Conservation (phyloP, 2,329 filamentous ascomycete species). For the Penicillium nordicum region DNA sequence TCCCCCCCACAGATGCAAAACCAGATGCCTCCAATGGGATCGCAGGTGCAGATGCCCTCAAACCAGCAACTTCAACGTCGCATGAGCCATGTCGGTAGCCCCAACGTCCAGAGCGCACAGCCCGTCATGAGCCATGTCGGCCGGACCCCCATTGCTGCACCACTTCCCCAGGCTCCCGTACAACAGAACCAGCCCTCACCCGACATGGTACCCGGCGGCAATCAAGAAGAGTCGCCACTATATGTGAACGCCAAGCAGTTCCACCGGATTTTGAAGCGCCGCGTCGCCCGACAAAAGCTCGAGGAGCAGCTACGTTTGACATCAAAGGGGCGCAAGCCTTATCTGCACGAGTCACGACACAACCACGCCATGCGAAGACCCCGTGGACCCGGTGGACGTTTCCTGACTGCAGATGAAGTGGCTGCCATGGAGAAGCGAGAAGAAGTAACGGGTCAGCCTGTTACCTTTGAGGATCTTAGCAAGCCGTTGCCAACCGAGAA, state of each 20-base stretch:
- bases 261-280: conserved; percentile 89
- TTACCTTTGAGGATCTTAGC: conserved; percentile 32
- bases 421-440: conserved; percentile 76
- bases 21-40: conserved; percentile 50
- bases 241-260: conserved; percentile 99
- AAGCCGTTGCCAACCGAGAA: conserved; percentile 33
- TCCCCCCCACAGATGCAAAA: conserved; percentile 70
- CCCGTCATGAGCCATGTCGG: conserved; percentile 70
- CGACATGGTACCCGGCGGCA: conserved; percentile 68
- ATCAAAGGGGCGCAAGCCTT: conserved; percentile 93
- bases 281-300: conserved; percentile 86
- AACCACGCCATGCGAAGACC: conserved; percentile 97
- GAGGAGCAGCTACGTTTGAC: conserved; percentile 90
- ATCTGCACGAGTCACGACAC: conserved; percentile 93
- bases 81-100: conserved; percentile 73
- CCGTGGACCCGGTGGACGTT: conserved; percentile 87
- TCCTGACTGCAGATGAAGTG: conserved; percentile 94
- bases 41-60: conserved; percentile 50
- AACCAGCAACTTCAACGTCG: conserved; percentile 63
- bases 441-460: conserved; percentile 25
- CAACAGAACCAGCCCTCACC: conserved; percentile 72
- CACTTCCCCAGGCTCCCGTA: conserved; percentile 55
- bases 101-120: conserved; percentile 68
- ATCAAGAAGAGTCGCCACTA: conserved; percentile 77
- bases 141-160: conserved; percentile 50